A percentile compares a stretch with the other conserved stretches of the same genome.
These are phyloP conservation scores for Dimocarpus longan DNA, from an alignment of 345 rosid genomes.

Conservation along the genomic window DNA sequence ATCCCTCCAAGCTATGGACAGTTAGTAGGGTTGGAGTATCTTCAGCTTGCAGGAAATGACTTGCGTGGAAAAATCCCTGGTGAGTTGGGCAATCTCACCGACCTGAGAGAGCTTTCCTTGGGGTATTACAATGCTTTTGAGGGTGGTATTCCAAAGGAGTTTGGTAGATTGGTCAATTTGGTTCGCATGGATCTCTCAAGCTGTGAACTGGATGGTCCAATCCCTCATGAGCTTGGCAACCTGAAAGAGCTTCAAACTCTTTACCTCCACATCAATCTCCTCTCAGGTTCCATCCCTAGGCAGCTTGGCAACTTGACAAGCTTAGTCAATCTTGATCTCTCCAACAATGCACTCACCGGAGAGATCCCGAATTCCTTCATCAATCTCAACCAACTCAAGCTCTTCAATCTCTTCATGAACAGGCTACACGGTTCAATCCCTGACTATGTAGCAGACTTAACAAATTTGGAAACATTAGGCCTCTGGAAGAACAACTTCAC, in stretches of 20 bases:
- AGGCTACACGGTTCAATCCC: constrained; percentile 67
- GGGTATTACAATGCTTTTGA: constrained; percentile 61
- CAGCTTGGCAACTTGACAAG: constrained; percentile 59
- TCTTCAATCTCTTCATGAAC: constrained; percentile 62
- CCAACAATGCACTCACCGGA: constrained; percentile 58
- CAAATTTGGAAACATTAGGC: constrained; percentile 46
- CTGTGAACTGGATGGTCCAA: constrained; percentile 52
- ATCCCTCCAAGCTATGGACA: constrained; percentile 53
- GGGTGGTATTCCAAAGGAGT: constrained; percentile 58
- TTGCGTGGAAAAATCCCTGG: constrained; percentile 54
- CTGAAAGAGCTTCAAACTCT: constrained; percentile 53
- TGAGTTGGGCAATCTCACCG: constrained; percentile 59
- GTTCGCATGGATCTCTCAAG: constrained; percentile 57
- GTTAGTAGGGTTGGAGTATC: constrained; percentile 41
- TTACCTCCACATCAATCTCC: constrained; percentile 52
- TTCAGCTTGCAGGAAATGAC: constrained; percentile 61
- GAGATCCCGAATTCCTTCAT: constrained; percentile 54
- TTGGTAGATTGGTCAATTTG: constrained; percentile 55
- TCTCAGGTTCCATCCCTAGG: constrained; percentile 51
- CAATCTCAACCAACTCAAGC: constrained; percentile 46
- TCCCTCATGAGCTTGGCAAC: constrained; percentile 60
- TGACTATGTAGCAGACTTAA: constrained; percentile 48
- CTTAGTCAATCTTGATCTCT: constrained; percentile 59
- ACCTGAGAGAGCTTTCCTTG: constrained; percentile 52
- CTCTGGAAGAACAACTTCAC: constrained; percentile 77